phyloP scores from a whole-genome alignment of 345 rosid genomes.

The Syzygium oleosum region DNA sequence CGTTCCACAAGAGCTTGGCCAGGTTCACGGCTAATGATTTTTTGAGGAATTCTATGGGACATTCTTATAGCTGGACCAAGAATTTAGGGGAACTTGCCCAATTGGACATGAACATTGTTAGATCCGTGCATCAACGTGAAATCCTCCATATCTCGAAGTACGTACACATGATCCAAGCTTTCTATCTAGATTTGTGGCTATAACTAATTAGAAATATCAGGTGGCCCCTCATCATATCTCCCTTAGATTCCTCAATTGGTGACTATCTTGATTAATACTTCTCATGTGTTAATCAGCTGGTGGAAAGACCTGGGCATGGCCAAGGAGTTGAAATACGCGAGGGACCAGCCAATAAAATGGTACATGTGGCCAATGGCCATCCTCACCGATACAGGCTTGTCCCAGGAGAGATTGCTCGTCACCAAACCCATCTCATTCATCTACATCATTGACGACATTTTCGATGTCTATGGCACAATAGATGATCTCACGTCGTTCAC shows the following conservation, averaged over 20 bases:
- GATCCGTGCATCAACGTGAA: not conserved
- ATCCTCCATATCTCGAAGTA: not conserved
- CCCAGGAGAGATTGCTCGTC: conserved; percentile 1
- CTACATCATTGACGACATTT: conserved; percentile 8
- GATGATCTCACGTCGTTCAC: conserved; percentile 1
- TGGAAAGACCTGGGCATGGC: conserved; percentile 4
- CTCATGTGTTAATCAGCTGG: not conserved
- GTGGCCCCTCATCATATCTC: not conserved
- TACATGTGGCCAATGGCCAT: conserved; percentile 7
- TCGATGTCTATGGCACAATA: conserved; percentile 2
- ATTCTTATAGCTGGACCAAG: not conserved
- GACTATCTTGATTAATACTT: not conserved
- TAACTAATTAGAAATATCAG: not conserved
- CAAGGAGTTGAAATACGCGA: not conserved
- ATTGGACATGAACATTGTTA: not conserved
- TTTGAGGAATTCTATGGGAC: not conserved
- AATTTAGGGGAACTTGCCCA: not conserved
- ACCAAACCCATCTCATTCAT: conserved; percentile 6
- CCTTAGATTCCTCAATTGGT: not conserved
- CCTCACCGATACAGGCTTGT: not conserved
- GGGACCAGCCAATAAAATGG: conserved; percentile 11
- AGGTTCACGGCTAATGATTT: not conserved
- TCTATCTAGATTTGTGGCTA: not conserved
- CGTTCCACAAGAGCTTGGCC: conserved; percentile 4
- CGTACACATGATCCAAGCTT: not conserved